Conservation (phyloP, 176 grass and related monocot species). For the Musa schizocarpa region DNA sequence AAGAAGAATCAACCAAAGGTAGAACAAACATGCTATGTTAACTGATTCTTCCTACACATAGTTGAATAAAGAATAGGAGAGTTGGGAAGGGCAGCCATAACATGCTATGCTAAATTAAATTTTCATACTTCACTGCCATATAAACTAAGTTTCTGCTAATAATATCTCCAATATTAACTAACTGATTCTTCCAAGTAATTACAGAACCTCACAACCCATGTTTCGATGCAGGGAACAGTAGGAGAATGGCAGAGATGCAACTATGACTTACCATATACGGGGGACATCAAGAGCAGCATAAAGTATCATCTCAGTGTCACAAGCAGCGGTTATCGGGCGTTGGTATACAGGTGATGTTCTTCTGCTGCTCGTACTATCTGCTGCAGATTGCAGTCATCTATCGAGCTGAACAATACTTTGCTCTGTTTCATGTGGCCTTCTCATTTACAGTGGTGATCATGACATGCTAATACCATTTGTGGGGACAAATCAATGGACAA, state of each 20-base stretch:
- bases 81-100: too few relatives aligned
- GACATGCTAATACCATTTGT: slow-evolving; percentile 22
- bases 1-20: too few relatives aligned
- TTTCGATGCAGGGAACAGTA: slow-evolving; percentile 30
- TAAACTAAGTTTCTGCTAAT: not conserved
- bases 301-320: slow-evolving; percentile 39
- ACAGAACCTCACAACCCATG: not conserved
- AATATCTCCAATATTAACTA: not conserved
- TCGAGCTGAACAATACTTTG: too few relatives aligned
- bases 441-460: slow-evolving; percentile 35
- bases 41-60: not conserved
- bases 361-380: not conserved
- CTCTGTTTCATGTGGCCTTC: not conserved
- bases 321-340: slow-evolving; percentile 35
- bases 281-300: slow-evolving; percentile 32
- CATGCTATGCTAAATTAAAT: too few relatives aligned
- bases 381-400: not conserved
- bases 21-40: too few relatives aligned
- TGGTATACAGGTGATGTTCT: slow-evolving; percentile 34
- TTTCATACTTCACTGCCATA: not conserved
- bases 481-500: slow-evolving; percentile 41
- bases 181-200: not conserved
- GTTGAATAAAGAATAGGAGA: not conserved
- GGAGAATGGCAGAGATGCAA: slow-evolving; percentile 38
- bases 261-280: not conserved